Evolutionary conservation across 805 yeast species (phyloP), one percentile per base, ranked within the genome.

Genomic region (Sugiyamaella marilandica): DNA sequence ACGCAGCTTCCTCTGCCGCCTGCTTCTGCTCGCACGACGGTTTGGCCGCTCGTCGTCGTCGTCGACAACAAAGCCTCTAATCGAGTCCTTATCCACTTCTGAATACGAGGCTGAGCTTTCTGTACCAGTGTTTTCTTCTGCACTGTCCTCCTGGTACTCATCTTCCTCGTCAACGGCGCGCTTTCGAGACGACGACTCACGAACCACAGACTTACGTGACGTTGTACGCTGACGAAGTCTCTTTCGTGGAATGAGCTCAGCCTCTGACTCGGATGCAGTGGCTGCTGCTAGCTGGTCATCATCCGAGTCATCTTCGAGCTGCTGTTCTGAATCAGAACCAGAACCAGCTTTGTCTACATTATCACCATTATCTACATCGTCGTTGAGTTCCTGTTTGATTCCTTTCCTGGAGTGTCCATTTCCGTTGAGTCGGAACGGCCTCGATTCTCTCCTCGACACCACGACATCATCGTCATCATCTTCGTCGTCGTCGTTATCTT

Each of bases 381-480:
- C 48, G 11, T 45, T 49, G 10, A 36, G 47, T 19, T 14, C 45
- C 9, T 45, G 11, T 31, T 34, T 19, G 18, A 10, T n/a, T 39
- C 24, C 29, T n/a, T 43, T 41, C 37, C 37, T 5, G 9, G 16
- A n/a, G 9, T 34, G 37, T 4, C 37, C 37, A 8, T 34, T 34
- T 5, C 37, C 37, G 16, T 34, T 34, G 16, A 34, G 37, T 14
- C 37, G 37, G 9, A 34, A 34, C 37, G 37, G 37, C 16, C 37
- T 34, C 37, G 37, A 4, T 24, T 24, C 13, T 35, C 31, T 47
- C 33, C 11, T 48, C 29, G 13, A 33, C 7, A 47, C 36, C 8
- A 45, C 47, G 39, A 41, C 50, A 21, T 52, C 50, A 19, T 52
- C 59, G 29, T 50, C 59, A 24, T 51, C 54, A 13, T 58, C 58